Evolutionary conservation across 2,329 filamentous ascomycete species (phyloP), one percentile per base, ranked within the genome.

Genomic region (Aspergillus viridinutans): DNA sequence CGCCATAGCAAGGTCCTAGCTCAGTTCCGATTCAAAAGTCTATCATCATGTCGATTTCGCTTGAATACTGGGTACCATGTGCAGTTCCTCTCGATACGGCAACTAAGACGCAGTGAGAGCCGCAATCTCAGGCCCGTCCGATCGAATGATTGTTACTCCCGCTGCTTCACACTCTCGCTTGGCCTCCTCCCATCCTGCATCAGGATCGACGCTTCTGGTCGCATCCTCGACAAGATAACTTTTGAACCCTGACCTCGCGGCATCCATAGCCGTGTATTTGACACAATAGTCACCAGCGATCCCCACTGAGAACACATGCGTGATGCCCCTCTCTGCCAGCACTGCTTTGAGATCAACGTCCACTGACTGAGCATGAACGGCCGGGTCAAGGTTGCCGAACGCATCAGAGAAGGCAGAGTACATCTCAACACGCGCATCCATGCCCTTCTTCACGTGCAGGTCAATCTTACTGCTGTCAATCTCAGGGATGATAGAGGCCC

Each of bases 211-310:
- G 4, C 90, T 83, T 70, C 81, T 86, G 4, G 89, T 92, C 8
- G 81, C 92, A 67, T 97, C 90, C 65, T 87, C 84, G 3, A 97
- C 79, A 25, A 97, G 82, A 72, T 82, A 90, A 3, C 89, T 89
- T 64, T 74, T 78, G 69, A 94, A 97, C 0, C 92, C 93, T 65
- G 89, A 87, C 61, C 81, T 83, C 2, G 76, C 80, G 0, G 92
- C 87, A 79, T 97, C 90, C 52, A 91, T 74, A 0, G 92, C 93
- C 17, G 92, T 96, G 60, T 77, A 83, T 70, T 85, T 88, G 55
- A 97, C 92, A 72, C 94, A 99, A 72, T 90, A 96, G 74, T 97
- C 94, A 20, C 85, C 87, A 3, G 94, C 93, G 54, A 99, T 71
- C 0, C 94, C 94, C 1, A 90, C 91, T 23, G 94, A 84, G 71